Base-by-base conservation (phyloP, 2,329 filamentous ascomycete genomes). In the Aspergillus transmontanensis region DNA sequence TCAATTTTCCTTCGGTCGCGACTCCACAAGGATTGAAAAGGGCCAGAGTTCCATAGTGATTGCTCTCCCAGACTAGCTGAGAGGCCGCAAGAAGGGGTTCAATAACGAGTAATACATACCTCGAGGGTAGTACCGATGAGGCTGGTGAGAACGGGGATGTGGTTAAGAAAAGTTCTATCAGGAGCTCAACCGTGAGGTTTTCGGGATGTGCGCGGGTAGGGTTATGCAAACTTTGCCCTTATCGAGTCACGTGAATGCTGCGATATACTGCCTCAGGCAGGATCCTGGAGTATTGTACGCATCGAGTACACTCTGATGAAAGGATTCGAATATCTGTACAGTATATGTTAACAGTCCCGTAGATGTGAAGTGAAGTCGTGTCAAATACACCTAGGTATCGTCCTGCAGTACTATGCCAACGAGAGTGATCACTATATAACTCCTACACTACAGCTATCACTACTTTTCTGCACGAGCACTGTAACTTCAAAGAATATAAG, bases 11-110 rank as follows among this genome's bases (percentile, higher is more conserved):
- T 34, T 26, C 46, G 32, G 53, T 58, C 21, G 59, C 26, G n/a
- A 51, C 46, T n/a, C 46, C 23, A 16, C 26, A n/a, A 19, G 32
- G 5, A 59, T 21, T 43, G 50, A 50, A 60, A 59, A 68, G 26
- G 57, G 57, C 65, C 68, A 68, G 63, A 61, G 57, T 57, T 62
- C 61, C 58, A 60, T 66, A 63, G 75, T 76, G 78, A 80, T 80
- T 80, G 76, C 77, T 76, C 72, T 69, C 77, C 74, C 78, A 76
- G 78, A 78, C 78, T 80, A 79, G 78, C 76, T 79, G 74, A 72
- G 70, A 75, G 75, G 73, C 75, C 72, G 72, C 65, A 68, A 63
- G 71, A 69, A 64, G 69, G 67, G 63, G 53, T 64, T 61, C 62
- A 63, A 60, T 32, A 62, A 59, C 63, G 59, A 58, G 64, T 63